Base-by-base conservation (phyloP, 306 rosid genomes). In the Cicer judaicum region DNA sequence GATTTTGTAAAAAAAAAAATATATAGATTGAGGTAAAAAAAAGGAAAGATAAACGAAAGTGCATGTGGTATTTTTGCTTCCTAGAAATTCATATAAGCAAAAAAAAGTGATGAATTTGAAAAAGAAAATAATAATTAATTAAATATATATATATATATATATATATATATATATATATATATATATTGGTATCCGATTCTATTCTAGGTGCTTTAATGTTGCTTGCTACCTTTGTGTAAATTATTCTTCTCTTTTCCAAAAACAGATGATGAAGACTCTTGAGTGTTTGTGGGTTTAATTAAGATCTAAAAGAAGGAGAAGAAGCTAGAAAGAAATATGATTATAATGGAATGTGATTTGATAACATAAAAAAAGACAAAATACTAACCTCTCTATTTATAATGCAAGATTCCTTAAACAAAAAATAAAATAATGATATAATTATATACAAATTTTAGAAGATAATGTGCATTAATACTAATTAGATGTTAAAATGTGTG, bases 31-130 rank as follows among this genome's bases (percentile, higher is more conserved):
- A 7, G 63, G 54, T 50, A 1, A 63, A 63, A 64, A 41, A 70
- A 40, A 55, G 4, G 60, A 55, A 76, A 56, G 6, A 10, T 0
- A 13, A 11, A 77, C 3, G 80, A 77, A 77, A 68, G 69, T 68
- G 68, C 68, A 2, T 15, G 18, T 9, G 38, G 42, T 29, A 14
- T 67, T 43, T 34, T 16, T 44, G 61, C 14, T 56, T 77, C 44
- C 36, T 34, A 54, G 40, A 76, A 55, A 15, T 55, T 54, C 68
- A 64, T 50, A 4, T 5, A 46, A 10, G 12, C 10, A 4, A 44
- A 1, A 21, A 9, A 67, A 66, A 41, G 48, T 10, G 64, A n/a
- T 64, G 34, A 34, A 38, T 5, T 16, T 13, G 3, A 8, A 61
- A n/a, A 64, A 53, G 15, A 34, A 76, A 55, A 43, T 6, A 12